Evolutionary conservation across 306 rosid species (phyloP), one percentile per base, ranked within the genome.

Genomic region (Morella rubra): DNA sequence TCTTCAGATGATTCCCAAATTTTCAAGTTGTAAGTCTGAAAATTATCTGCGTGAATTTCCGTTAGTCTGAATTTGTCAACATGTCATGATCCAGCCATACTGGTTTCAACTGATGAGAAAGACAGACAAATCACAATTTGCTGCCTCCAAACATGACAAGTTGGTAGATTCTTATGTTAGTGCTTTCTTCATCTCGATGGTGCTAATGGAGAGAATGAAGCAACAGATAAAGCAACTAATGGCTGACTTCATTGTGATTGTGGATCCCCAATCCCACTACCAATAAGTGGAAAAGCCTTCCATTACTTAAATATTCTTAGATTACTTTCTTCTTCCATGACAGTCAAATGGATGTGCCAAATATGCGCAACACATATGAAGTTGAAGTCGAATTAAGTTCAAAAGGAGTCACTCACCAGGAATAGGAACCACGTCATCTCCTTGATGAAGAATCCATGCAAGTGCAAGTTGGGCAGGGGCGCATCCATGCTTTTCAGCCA

Each of bases 381-480:
- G 42, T 65, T 65, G 51, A 11, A 37, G 64, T 18, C 8, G 64
- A 37, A 44, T 5, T 1, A n/a, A 19, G 27, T 40, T 40, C 19
- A 19, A 37, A 19, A 53, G 32, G 5, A 55, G 80, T 41, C 49
- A 78, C 92, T 47, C 74, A 90, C 95, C 93, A 7, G 97, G 95
- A 52, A 91, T 89, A 45, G 93, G 93, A 22, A 84, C 95, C 61
- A 89, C 89, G 27, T 85, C 80, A 8, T 88, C 85, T 58, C 91
- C 89, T 79, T 91, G 92, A 82, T 79, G 86, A 69, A 86, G 75
- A 82, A 89, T 56, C 95, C 95, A 91, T 0, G 95, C 82, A 69
- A 88, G 95, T 19, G 97, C 91, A 16, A 91, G 81, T 55, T 91
- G 93, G 58, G 91, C 81, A 40, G 90, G 47, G 54, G 85, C 73